phyloP scores from a whole-genome alignment of 768 basidiomycete genomes.

The Agaricus blazei region DNA sequence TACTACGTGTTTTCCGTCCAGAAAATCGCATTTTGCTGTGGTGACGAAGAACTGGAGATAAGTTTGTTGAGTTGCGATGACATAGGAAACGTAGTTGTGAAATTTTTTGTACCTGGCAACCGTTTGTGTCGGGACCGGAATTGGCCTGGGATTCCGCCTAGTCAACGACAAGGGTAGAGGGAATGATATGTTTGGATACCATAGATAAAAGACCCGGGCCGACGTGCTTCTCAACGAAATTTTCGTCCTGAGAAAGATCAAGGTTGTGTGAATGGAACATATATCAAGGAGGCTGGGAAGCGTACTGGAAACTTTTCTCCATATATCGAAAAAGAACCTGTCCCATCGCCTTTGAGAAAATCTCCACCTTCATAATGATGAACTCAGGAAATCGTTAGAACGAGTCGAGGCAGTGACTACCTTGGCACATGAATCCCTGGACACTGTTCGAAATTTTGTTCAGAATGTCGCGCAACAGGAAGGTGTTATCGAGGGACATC shows the following conservation, averaged over 20 bases:
- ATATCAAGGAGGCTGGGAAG: not conserved
- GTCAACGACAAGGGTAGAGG: not conserved
- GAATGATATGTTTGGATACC: slow-evolving; percentile 38
- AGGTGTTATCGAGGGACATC: slow-evolving; percentile 2
- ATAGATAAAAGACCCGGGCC: slow-evolving; percentile 88
- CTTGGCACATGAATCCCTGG: slow-evolving; percentile 97
- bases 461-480: not conserved
- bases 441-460: slow-evolving; percentile 43
- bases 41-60: slow-evolving; percentile 90
- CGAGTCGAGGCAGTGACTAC: slow-evolving; percentile 26
- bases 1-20: slow-evolving; percentile 93
- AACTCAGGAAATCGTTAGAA: slow-evolving; percentile 1
- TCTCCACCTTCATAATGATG: slow-evolving; percentile 64
- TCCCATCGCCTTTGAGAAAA: slow-evolving; percentile 92
- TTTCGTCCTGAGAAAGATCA: slow-evolving; percentile 68
- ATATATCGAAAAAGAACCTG: slow-evolving; percentile 95
- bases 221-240: slow-evolving; percentile 86
- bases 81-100: not conserved
- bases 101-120: slow-evolving; percentile 58
- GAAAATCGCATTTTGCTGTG: slow-evolving; percentile 89
- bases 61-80: not conserved
- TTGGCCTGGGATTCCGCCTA: slow-evolving; percentile 60
- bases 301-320: slow-evolving; percentile 88
- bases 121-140: slow-evolving; percentile 91
- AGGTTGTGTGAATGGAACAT: not conserved